These are phyloP conservation scores for Nicotiana benthamiana DNA, from an alignment of 257 asterid species.

Conservation along the genomic window DNA sequence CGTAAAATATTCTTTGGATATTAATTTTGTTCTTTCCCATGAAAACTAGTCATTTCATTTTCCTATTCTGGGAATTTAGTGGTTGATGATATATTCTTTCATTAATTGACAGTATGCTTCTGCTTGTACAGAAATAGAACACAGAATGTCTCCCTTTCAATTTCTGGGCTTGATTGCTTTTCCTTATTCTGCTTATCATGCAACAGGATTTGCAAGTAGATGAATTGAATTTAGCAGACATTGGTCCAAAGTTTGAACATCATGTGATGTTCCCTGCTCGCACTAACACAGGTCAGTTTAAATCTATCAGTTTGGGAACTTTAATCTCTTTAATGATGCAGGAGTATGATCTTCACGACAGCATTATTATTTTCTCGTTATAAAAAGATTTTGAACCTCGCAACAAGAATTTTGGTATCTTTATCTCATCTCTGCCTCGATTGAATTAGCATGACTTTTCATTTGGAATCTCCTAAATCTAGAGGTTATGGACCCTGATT, in stretches of 20 bases:
- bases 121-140: background rate
- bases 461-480: background rate
- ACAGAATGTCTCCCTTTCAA: background rate
- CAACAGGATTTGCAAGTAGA: constrained; percentile 66
- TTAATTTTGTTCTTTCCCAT: background rate
- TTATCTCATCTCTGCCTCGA: background rate
- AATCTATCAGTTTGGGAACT: background rate
- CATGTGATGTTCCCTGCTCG: constrained; percentile 80
- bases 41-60: background rate
- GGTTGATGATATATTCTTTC: background rate
- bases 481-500: background rate
- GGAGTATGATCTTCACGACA: constrained; percentile 28
- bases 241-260: constrained; percentile 86
- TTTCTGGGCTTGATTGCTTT: background rate
- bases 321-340: background rate
- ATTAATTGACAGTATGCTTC: background rate
- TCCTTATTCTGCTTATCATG: background rate
- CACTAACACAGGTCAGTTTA: constrained; percentile 71
- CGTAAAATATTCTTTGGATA: background rate
- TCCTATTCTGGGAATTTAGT: background rate
- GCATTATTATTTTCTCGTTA: background rate
- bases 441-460: background rate
- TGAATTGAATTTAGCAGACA: constrained; percentile 58
- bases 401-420: background rate
- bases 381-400: background rate